Evolutionary conservation across 1,139 yeast genomes (phyloP).

Genomic region (Taphrina populina): DNA sequence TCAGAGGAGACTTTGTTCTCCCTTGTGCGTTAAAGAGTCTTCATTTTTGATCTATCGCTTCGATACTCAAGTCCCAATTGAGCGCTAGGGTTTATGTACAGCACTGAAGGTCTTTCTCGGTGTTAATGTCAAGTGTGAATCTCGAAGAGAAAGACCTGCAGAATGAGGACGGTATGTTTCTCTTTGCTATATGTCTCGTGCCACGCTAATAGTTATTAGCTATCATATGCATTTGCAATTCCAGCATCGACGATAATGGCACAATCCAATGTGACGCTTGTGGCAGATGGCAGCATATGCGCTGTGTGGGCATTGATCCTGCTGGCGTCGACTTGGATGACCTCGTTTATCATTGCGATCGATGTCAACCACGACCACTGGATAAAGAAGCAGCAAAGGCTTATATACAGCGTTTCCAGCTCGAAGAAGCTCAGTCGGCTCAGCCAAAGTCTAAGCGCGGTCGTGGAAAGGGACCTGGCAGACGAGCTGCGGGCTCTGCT

Average conservation of each 20-base stretch:
- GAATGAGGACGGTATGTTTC: slow-evolving; percentile 12
- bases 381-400: slow-evolving; percentile 54
- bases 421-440: slow-evolving; percentile 39
- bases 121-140: slow-evolving; percentile 20
- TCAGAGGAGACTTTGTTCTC: too few relatives aligned
- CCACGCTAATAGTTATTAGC: slow-evolving; percentile 5
- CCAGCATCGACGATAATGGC: slow-evolving; percentile 26
- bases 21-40: too few relatives aligned
- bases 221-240: slow-evolving; percentile 29
- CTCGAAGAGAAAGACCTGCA: slow-evolving; percentile 23
- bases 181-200: background rate
- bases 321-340: slow-evolving; percentile 74
- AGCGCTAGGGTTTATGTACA: slow-evolving; percentile 15
- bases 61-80: background rate
- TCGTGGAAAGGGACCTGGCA: slow-evolving; percentile 21
- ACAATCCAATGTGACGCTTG: slow-evolving; percentile 69
- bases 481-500: slow-evolving; percentile 9
- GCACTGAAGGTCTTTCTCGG: slow-evolving; percentile 8
- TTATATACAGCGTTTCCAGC: slow-evolving; percentile 40
- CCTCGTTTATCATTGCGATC: slow-evolving; percentile 63
- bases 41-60: too few relatives aligned
- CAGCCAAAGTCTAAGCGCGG: slow-evolving; percentile 19
- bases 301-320: slow-evolving; percentile 76
- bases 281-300: slow-evolving; percentile 96
- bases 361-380: slow-evolving; percentile 66